Base-by-base conservation (phyloP, 78 protist species). In the Dictyostelium discoideum region DNA sequence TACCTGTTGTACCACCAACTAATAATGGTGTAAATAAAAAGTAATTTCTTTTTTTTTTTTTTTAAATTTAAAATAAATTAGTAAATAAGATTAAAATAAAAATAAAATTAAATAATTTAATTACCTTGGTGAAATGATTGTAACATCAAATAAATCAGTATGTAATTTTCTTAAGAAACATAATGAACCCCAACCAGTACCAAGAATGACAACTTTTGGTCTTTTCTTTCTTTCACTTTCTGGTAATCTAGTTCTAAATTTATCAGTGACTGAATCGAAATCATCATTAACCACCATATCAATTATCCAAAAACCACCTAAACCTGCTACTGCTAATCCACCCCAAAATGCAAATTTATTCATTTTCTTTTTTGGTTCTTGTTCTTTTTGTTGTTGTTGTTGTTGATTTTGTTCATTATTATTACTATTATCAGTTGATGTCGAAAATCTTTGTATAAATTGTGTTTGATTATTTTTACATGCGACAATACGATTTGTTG, bases 11-110 rank as follows among this genome's bases (percentile, higher is more conserved):
- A 2, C 85, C 81, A 24, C 93, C 92, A 24, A 87, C 92, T 7
- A 93, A 67, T n/a, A 93, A 81, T 37, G 96, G 96, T n/a, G 96
- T 93, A 40, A 93, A 93, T 54, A 93, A 57, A 76, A 93, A 93
- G 50, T 93, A 93, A 65, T 93, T 93, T 87, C 93, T 87, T 22
- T 76, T 60, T 60, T 44, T 44, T 44, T 44, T 44, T 44, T 44
- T 44, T 44, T 44, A 9, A 9, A 9, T n/a, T n/a, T n/a, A n/a
- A n/a, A n/a, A n/a, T n/a, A n/a, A n/a, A n/a, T n/a, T n/a, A n/a
- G n/a, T n/a, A n/a, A 39, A 29, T 76, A 40, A 18, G 13, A 78
- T n/a, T 46, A 39, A 78, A 42, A 13, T n/a, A 42, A 6, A 48
- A 5, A 24, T 6, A 13, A 80, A 9, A 67, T 9, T 3, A 6